Percentiles rank a stretch among this genome's conserved stretches.
Evolutionary conservation across 1,284 basidiomycete species (phyloP).

Genomic region (Boletellus deceptivus): DNA sequence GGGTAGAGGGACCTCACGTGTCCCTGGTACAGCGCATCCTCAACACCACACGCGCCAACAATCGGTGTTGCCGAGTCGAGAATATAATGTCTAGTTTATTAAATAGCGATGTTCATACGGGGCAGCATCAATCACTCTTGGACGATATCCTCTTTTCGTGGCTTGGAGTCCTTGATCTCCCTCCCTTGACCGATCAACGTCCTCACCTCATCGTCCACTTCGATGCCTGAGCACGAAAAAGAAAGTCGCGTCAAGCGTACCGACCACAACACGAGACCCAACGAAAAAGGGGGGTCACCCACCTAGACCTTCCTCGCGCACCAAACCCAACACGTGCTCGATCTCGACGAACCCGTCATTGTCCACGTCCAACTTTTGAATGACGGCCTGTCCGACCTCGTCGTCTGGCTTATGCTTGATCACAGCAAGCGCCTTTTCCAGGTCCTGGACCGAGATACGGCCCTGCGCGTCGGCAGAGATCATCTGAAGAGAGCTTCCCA

Average conservation of each 20-base stretch:
- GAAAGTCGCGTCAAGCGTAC: constrained; percentile 1
- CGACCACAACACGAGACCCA: background rate
- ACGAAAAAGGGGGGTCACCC: constrained; percentile 16
- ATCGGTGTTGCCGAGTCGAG: background rate
- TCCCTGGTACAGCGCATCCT: too few species aligned
- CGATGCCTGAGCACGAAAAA: constrained; percentile 43
- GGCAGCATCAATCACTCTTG: constrained; percentile 50
- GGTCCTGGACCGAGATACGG: constrained; percentile 86
- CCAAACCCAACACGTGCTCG: constrained; percentile 77
- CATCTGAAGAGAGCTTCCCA: constrained; percentile 91
- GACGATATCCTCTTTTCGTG: constrained; percentile 85
- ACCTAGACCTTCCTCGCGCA: constrained; percentile 79
- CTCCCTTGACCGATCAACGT: constrained; percentile 71
- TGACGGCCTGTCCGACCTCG: constrained; percentile 84
- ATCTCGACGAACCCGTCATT: constrained; percentile 93
- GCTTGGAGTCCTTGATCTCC: constrained; percentile 73
- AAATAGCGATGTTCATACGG: background rate
- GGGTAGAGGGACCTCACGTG: too few species aligned
- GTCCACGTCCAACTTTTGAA: constrained; percentile 95
- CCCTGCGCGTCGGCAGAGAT: constrained; percentile 93
- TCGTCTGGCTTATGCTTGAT: constrained; percentile 95
- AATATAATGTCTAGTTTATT: constrained; percentile 14
- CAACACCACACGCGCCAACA: too few species aligned
- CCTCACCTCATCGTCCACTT: constrained; percentile 72
- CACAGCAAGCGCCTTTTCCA: constrained; percentile 87